phyloP scores from a whole-genome alignment of 1,139 yeast species.

The Pichia sp. region DNA sequence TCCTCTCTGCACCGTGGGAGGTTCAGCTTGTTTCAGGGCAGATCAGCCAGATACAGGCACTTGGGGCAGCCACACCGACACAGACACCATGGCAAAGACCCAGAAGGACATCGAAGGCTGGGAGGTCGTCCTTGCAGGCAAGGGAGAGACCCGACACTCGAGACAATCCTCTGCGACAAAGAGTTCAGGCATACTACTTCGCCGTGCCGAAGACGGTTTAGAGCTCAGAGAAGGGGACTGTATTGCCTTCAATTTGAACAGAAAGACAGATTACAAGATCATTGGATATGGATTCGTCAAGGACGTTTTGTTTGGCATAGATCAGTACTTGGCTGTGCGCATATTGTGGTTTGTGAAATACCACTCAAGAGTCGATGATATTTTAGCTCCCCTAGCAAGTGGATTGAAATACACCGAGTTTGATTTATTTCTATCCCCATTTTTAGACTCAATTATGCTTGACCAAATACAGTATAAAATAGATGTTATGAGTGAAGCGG shows the following conservation, averaged over 20 bases:
- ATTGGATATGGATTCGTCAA: slow-evolving; percentile 38
- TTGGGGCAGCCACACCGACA: too few relatives aligned
- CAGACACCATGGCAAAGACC: slow-evolving; percentile 27
- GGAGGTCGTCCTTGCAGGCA: slow-evolving; percentile 23
- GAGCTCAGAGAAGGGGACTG: slow-evolving; percentile 43
- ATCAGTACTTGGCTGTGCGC: slow-evolving; percentile 38
- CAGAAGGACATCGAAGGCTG: slow-evolving; percentile 25
- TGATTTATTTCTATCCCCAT: slow-evolving; percentile 46
- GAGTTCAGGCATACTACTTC: slow-evolving; percentile 20
- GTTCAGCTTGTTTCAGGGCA: too few relatives aligned
- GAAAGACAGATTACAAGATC: not conserved
- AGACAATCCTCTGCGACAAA: slow-evolving; percentile 14
- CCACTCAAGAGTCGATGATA: slow-evolving; percentile 23
- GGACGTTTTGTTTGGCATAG: slow-evolving; percentile 42
- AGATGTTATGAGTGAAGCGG: slow-evolving; percentile 34
- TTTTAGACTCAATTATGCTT: slow-evolving; percentile 36
- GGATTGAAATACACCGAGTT: slow-evolving; percentile 20
- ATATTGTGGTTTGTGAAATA: slow-evolving; percentile 39
- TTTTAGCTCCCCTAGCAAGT: slow-evolving; percentile 20
- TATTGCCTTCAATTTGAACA: slow-evolving; percentile 28
- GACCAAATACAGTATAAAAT: slow-evolving; percentile 36
- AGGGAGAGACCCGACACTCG: slow-evolving; percentile 14
- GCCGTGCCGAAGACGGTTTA: slow-evolving; percentile 36
- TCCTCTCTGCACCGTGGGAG: too few relatives aligned
- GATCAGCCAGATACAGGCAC: too few relatives aligned